A percentile compares a stretch with the other conserved stretches of the same genome.
phyloP scores from a whole-genome alignment of 345 rosid species.

The Eucalyptus lansdowneana region DNA sequence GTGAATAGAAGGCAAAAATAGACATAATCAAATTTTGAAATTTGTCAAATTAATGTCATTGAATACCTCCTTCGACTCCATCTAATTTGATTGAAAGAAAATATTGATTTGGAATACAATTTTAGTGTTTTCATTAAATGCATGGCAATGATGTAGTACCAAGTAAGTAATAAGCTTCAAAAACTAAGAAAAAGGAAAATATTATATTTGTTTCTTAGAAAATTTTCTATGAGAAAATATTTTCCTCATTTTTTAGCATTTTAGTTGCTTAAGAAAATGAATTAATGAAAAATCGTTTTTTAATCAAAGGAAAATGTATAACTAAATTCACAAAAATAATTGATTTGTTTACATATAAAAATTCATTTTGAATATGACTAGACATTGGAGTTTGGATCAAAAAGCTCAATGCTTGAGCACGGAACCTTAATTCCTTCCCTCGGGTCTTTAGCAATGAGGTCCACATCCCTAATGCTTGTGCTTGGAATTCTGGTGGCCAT shows the following conservation, averaged over 20 bases:
- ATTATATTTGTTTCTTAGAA: neutral
- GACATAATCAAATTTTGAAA: neutral
- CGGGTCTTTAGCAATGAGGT: fast-evolving
- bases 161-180: neutral
- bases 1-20: neutral
- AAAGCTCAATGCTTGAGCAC: neutral
- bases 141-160: neutral
- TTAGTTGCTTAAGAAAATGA: neutral
- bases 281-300: fast-evolving
- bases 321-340: neutral
- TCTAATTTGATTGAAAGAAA: neutral
- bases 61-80: neutral
- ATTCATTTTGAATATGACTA: neutral
- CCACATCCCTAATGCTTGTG: neutral
- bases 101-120: neutral
- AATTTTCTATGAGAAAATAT: neutral
- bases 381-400: neutral
- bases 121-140: neutral
- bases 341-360: neutral
- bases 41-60: neutral
- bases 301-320: neutral
- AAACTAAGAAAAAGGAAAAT: neutral
- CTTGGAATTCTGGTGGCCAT: fast-evolving
- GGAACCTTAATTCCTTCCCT: neutral
- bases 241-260: neutral